Percentiles rank a stretch among this genome's conserved stretches.
Conservation (phyloP, 208 protist species). For the Trypanosoma caninum region DNA sequence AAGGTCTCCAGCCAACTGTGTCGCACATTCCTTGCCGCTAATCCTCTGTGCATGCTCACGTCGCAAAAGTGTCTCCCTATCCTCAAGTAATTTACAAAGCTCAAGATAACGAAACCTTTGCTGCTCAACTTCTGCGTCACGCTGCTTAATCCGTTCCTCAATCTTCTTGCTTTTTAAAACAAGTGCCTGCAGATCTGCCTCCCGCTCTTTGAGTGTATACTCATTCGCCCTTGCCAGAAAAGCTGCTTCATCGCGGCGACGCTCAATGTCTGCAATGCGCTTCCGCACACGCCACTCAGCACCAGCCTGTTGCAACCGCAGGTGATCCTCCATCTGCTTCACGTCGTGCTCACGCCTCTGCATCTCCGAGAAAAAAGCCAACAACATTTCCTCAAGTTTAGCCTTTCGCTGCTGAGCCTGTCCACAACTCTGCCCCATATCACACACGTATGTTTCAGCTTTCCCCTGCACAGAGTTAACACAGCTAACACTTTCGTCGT, state of each 20-base stretch:
- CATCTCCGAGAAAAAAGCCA: conserved; percentile 38
- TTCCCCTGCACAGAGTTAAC: conserved; percentile 35
- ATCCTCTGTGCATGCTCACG: conserved; percentile 56
- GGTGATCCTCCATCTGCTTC: conserved; percentile 35
- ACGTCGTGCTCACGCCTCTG: conserved; percentile 39
- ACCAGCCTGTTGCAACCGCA: conserved; percentile 30
- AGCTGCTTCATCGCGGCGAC: conserved; percentile 27
- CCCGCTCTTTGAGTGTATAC: conserved; percentile 46
- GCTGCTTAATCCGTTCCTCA: conserved; percentile 35
- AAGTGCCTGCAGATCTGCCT: conserved; percentile 39
- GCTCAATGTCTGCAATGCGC: conserved; percentile 45
- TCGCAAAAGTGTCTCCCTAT: conserved; percentile 56
- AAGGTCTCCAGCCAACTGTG: conserved; percentile 52
- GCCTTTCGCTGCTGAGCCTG: conserved; percentile 49
- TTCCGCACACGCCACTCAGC: conserved; percentile 29
- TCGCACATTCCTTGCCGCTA: conserved; percentile 57
- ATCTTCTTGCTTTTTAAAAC: conserved; percentile 56
- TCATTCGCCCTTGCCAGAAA: conserved; percentile 35
- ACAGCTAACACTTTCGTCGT: conserved; percentile 50
- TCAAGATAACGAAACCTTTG: conserved; percentile 57
- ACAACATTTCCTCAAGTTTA: conserved; percentile 39
- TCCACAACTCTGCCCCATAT: conserved; percentile 33
- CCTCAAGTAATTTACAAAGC: conserved; percentile 56
- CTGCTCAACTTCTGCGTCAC: conserved; percentile 47
- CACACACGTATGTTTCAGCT: conserved; percentile 49